Evolutionary conservation across 306 rosid genomes (phyloP).

Genomic region (Begonia fuchsioides): DNA sequence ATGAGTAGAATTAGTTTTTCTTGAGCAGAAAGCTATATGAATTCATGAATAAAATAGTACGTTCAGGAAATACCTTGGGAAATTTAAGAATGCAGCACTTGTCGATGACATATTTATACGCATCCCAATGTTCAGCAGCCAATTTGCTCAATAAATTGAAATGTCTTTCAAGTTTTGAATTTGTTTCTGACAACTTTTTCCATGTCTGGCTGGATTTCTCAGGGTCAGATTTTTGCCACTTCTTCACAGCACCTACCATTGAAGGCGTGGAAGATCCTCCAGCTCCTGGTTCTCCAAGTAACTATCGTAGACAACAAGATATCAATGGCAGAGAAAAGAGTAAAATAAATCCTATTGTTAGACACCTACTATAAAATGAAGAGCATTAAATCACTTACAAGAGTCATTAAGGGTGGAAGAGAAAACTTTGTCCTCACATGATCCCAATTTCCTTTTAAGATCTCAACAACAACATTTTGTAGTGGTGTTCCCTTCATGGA

Average conservation of each 20-base stretch:
- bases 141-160: constrained; percentile 41
- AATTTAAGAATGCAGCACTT: constrained; percentile 56
- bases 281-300: constrained; percentile 92
- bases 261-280: constrained; percentile 98
- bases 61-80: constrained; percentile 37
- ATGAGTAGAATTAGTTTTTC: no score
- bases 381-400: no score
- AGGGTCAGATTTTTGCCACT: constrained; percentile 88
- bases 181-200: constrained; percentile 69
- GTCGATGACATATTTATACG: constrained; percentile 42
- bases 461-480: constrained; percentile 34
- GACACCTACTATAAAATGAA: no score
- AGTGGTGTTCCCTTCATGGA: constrained; percentile 29
- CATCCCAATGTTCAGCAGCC: constrained; percentile 77
- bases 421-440: constrained; percentile 67
- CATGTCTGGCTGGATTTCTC: constrained; percentile 55
- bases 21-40: no score
- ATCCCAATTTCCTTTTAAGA: constrained; percentile 76
- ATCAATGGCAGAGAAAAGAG: no score
- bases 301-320: constrained; percentile 19
- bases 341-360: no score
- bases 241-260: constrained; percentile 95
- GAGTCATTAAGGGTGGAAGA: constrained; percentile 88
- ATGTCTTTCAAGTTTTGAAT: constrained; percentile 60
- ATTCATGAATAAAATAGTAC: no score